Base-by-base conservation (phyloP, 2,329 filamentous ascomycete species). In the Claviceps sp. region DNA sequence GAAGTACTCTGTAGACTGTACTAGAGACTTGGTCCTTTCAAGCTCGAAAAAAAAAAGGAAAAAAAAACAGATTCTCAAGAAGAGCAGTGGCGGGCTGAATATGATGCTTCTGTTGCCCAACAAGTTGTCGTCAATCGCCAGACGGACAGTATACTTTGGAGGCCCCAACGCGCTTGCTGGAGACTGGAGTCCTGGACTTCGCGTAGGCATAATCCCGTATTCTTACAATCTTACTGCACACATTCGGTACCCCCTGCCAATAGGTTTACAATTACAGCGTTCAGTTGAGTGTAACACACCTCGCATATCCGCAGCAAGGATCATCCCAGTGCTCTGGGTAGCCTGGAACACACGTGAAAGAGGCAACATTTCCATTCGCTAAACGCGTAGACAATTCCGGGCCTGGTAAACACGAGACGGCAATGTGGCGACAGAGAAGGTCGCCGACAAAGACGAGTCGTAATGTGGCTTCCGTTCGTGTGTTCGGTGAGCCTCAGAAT, bases 321-420 rank as follows among this genome's bases (percentile, higher is more conserved):
- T 39, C 39, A 50, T 50, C 49, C 49, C 49, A 13, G 49, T 20
- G 42, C 49, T 50, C 42, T 39, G 40, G 42, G 45, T 50, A 46
- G 34, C 20, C 36, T 45, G 22, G 20, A 45, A 16, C 20, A 29
- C 43, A 23, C 43, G 43, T 36, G 48, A 29, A 29, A 9, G 39
- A 50, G 38, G 38, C 17, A 37, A 44, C 6, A 23, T 20, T 39
- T n/a, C 16, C 3, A 39, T 50, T 45, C 39, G 34, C 49, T 39
- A 17, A 17, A 45, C 3, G 2, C 9, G 22, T 11, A 8, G 34
- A 29, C 6, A 48, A 40, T n/a, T 29, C 16, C 26, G 37, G 37
- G 16, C 37, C 20, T 17, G 46, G 37, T 16, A 34, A 39, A 40
- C 46, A 48, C 16, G 46, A 48, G 46, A 29, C 40, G 29, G 37